These are phyloP conservation scores for Suillus luteus DNA, from an alignment of 768 basidiomycete genomes.

Conservation along the genomic window DNA sequence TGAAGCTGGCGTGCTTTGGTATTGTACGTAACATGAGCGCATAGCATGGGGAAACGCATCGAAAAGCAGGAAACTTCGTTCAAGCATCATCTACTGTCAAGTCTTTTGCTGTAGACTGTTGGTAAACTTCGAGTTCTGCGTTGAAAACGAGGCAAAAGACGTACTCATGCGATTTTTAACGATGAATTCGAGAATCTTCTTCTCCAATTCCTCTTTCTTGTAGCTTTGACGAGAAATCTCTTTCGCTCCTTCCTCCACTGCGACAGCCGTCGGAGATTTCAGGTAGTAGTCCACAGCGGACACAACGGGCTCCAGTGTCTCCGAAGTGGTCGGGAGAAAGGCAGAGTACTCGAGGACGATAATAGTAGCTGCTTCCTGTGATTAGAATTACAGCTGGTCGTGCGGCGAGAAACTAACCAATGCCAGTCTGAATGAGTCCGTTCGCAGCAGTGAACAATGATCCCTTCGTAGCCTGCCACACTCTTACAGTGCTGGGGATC, in stretches of 20 bases:
- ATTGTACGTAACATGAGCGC: not conserved
- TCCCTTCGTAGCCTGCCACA: not conserved
- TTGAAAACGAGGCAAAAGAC: not conserved
- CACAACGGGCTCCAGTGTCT: accelerated
- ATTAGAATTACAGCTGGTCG: not conserved
- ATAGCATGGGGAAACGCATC: not conserved
- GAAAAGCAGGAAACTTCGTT: not conserved
- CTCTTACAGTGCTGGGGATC: not conserved
- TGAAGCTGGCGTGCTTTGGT: not conserved
- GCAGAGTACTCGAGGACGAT: not conserved
- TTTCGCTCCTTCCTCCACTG: not conserved
- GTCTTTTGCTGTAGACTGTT: not conserved
- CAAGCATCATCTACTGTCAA: not conserved
- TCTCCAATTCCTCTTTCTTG: not conserved
- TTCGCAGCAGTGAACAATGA: not conserved
- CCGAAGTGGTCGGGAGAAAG: not conserved
- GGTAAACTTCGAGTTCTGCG: not conserved
- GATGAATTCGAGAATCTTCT: not conserved
- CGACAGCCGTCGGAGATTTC: not conserved
- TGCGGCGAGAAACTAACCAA: not conserved
- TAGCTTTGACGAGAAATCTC: not conserved
- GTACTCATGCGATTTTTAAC: not conserved
- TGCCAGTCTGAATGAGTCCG: not conserved
- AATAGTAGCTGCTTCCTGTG: not conserved
- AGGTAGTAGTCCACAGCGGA: not conserved